Evolutionary conservation across 2,329 filamentous ascomycete species (phyloP).

Genomic region (Stemphylium beticola): DNA sequence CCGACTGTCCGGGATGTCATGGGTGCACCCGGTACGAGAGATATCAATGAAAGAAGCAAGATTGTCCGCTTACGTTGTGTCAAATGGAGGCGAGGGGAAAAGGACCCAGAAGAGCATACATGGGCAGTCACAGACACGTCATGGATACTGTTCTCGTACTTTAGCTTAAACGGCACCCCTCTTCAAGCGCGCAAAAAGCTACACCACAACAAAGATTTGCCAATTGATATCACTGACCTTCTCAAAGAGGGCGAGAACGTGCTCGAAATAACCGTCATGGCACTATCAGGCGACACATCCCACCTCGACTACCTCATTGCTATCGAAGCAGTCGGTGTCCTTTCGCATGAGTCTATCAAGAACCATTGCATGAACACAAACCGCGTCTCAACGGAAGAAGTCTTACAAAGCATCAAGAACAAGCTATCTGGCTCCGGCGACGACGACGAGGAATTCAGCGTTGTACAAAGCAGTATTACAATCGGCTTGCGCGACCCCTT

Average conservation of each 20-base stretch:
- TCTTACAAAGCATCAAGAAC: constrained; percentile 63
- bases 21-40: constrained; percentile 39
- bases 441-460: constrained; percentile 64
- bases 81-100: constrained; percentile 39
- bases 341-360: constrained; percentile 50
- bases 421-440: constrained; percentile 54
- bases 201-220: constrained; percentile 76
- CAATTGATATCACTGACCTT: constrained; percentile 72
- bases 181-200: constrained; percentile 69
- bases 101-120: constrained; percentile 50
- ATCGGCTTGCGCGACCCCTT: constrained; percentile 58
- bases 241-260: constrained; percentile 67
- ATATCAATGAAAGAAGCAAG: constrained; percentile 59
- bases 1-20: constrained; percentile 30
- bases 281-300: constrained; percentile 39
- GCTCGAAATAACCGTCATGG: constrained; percentile 57
- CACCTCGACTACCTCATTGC: constrained; percentile 65
- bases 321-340: constrained; percentile 71
- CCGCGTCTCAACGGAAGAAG: constrained; percentile 55
- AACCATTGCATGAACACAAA: constrained; percentile 24
- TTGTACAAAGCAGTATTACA: constrained; percentile 50
- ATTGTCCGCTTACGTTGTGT: constrained; percentile 75
- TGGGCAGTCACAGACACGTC: constrained; percentile 70
- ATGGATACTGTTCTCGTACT: constrained; percentile 74
- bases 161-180: constrained; percentile 67